Conservation (phyloP, 768 basidiomycete genomes). For the Boletus coccyginus region DNA sequence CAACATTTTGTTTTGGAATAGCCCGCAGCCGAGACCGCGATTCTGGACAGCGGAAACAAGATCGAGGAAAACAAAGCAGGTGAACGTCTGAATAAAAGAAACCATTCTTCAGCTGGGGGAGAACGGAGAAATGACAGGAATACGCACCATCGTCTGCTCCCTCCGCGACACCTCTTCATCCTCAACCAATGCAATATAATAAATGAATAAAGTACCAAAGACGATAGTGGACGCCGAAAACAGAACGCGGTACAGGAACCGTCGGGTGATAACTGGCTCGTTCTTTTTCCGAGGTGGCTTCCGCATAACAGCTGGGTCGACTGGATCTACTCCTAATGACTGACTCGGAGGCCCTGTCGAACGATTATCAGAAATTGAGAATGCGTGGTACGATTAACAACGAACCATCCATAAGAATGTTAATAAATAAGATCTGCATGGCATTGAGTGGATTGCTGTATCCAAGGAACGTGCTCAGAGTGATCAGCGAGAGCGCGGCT, state of each 20-base stretch:
- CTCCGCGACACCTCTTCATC: slow-evolving; percentile 81
- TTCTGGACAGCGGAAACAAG: slow-evolving; percentile 93
- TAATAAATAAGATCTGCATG: slow-evolving; percentile 99
- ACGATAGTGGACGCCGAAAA: slow-evolving; percentile 95
- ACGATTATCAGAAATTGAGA: neutral
- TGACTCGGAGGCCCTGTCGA: slow-evolving; percentile 85
- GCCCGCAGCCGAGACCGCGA: slow-evolving; percentile 82
- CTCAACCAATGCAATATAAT: slow-evolving; percentile 67
- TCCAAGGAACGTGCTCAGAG: slow-evolving; percentile 86
- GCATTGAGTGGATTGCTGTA: slow-evolving; percentile 92
- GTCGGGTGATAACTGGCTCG: slow-evolving; percentile 78
- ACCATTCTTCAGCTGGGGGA: neutral
- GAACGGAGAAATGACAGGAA: neutral
- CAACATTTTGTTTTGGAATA: slow-evolving; percentile 87
- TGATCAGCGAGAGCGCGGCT: slow-evolving; percentile 92
- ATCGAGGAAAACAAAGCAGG: slow-evolving; percentile 96
- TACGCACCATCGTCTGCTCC: slow-evolving; percentile 93
- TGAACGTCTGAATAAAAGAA: slow-evolving; percentile 71
- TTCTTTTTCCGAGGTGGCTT: slow-evolving; percentile 91
- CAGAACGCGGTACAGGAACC: slow-evolving; percentile 75
- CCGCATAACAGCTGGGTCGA: slow-evolving; percentile 90
- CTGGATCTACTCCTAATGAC: slow-evolving; percentile 94
- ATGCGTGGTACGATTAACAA: neutral
- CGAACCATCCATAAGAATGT: slow-evolving; percentile 96
- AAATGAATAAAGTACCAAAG: slow-evolving; percentile 82